phyloP scores from a whole-genome alignment of 1,284 basidiomycete genomes.

The Dichomitus squalens region DNA sequence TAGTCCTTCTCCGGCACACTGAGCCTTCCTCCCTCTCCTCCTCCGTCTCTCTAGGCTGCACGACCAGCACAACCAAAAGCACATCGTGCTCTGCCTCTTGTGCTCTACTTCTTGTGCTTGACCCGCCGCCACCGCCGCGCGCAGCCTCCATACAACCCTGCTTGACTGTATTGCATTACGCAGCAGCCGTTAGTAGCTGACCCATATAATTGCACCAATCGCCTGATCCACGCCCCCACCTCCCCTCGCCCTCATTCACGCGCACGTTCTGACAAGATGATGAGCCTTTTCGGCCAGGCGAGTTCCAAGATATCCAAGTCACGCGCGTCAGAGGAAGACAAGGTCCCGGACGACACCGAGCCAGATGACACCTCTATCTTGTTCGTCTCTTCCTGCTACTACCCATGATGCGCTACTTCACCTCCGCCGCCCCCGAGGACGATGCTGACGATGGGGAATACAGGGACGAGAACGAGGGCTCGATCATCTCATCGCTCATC shows the following conservation, averaged over 20 bases:
- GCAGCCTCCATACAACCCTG: neutral
- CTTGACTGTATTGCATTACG: conserved; percentile 15
- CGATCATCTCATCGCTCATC: conserved; percentile 78
- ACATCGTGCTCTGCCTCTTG: too few relatives aligned
- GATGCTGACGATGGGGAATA: conserved; percentile 22
- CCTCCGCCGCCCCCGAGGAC: conserved; percentile 24
- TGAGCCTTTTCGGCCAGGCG: conserved; percentile 76
- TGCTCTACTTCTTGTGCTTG: too few relatives aligned
- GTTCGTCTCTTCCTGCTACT: conserved; percentile 49
- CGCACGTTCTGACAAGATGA: conserved; percentile 46
- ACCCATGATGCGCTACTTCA: conserved; percentile 30
- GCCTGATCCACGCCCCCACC: conserved; percentile 25
- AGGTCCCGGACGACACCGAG: conserved; percentile 74
- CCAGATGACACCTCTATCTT: conserved; percentile 84
- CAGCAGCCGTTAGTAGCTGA: conserved; percentile 15
- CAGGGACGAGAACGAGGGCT: conserved; percentile 81
- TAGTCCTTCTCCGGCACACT: too few relatives aligned
- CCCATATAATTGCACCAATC: neutral
- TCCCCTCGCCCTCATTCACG: conserved; percentile 18
- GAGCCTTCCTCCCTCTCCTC: too few relatives aligned
- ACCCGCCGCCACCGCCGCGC: neutral
- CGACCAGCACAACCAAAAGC: too few relatives aligned
- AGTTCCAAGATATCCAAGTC: conserved; percentile 56
- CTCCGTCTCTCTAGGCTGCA: too few relatives aligned
- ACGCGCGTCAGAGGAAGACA: conserved; percentile 63